A percentile compares a stretch with the other conserved stretches of the same genome.
Conservation (phyloP, 371 early-diverging fungal genomes). For the Mortierella sp. region DNA sequence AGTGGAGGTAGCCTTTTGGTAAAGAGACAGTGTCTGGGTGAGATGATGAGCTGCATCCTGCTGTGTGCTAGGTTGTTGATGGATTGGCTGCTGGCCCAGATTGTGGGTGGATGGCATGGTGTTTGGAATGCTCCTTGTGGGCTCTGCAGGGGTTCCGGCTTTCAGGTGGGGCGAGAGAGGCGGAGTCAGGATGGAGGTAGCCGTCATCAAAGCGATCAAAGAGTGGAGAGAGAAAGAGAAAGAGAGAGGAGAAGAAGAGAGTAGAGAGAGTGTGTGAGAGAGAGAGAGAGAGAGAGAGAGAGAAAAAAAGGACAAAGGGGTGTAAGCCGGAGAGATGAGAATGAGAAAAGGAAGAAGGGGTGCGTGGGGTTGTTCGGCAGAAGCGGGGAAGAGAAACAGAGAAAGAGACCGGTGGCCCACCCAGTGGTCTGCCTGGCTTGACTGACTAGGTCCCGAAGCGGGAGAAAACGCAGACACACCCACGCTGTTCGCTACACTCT, state of each 20-base stretch:
- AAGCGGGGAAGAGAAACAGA: neutral
- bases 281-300: neutral
- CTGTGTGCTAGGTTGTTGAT: too few relatives aligned
- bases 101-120: too few relatives aligned
- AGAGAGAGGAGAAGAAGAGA: slow-evolving; percentile 3
- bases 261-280: neutral
- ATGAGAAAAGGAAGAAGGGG: neutral
- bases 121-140: too few relatives aligned
- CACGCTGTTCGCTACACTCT: too few relatives aligned
- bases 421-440: slow-evolving; percentile 16
- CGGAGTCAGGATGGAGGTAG: slow-evolving; percentile 30
- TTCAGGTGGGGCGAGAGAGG: slow-evolving; percentile 23
- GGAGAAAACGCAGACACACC: slow-evolving; percentile 2
- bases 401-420: neutral
- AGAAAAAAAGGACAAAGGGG: neutral
- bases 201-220: slow-evolving; percentile 12
- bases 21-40: slow-evolving; percentile 18
- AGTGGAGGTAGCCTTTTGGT: slow-evolving; percentile 45
- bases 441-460: slow-evolving; percentile 7
- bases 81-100: too few relatives aligned
- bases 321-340: neutral
- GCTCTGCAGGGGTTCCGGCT: too few relatives aligned
- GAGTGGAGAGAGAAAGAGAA: neutral
- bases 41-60: neutral
- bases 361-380: neutral